Evolutionary conservation across 2,329 filamentous ascomycete genomes (phyloP), one percentile per base, ranked within the genome.

Genomic region (Torrubiella hemipterigena): DNA sequence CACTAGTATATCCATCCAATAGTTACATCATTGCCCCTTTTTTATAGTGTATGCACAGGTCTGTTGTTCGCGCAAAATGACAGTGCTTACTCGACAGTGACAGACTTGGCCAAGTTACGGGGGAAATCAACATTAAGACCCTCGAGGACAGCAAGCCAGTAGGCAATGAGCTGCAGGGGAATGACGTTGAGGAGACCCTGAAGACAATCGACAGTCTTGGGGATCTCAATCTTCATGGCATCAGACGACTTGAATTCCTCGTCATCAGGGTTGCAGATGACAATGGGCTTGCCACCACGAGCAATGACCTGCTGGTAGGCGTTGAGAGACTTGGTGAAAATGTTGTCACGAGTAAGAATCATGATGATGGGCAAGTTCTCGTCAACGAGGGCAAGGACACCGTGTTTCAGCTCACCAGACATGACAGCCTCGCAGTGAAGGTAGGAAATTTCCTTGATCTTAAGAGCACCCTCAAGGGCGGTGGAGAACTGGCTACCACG

Each of bases 401-500:
- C 91, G 61, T 98, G 91, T 76, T 98, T 98, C 49, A 98, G 74
- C 66, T 98, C 91, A 61, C 91, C 91, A 42, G 91, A 96, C 91
- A 98, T 98, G 68, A 98, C 91, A 48, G 91, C 91, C 67, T 98
- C 91, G 61, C 91, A 98, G 63, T 98, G 91, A 37, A 98, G 82
- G 63, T 98, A 98, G 13, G 89, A 96, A 50, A 98, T 98, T 66
- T 98, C 91, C 75, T 98, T 98, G 63, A 98, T 98, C 73, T 98
- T 98, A 46, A 98, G 71, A 30, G 91, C 91, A 62, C 85, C 91
- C 69, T 98, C 91, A 15, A 98, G 77, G 34, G 91, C 91, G 48
- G 91, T 98, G 38, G 89, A 87, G 68, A 87, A 94, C 65, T 98
- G 91, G 55, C 85, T 85, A 46, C 91, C 91, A 68, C 91, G 83